A percentile compares a stretch with the other conserved stretches of the same genome.
phyloP scores from a whole-genome alignment of 192 early-diverging fungal species.

The Dissophora ornata region DNA sequence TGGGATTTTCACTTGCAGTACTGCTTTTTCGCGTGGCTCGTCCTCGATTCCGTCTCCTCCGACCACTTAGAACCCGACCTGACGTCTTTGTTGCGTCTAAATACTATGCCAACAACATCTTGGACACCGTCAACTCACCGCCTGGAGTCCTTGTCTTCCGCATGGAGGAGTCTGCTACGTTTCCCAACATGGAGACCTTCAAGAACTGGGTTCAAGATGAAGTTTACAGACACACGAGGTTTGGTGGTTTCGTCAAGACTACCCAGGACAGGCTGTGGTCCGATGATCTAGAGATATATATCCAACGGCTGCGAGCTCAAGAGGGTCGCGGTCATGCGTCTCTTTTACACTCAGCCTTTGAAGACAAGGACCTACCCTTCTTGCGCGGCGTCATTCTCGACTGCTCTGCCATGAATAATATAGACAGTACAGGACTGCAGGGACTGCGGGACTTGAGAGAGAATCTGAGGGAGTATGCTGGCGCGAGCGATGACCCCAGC shows the following conservation, averaged over 20 bases:
- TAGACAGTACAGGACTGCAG: conserved; percentile 85
- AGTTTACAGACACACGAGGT: conserved; percentile 26
- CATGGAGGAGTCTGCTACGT: conserved; percentile 68
- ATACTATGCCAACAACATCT: background rate
- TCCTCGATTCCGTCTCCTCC: conserved; percentile 60
- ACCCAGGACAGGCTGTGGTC: conserved; percentile 25
- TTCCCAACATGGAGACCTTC: conserved; percentile 73
- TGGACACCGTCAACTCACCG: conserved; percentile 43
- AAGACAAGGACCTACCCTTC: conserved; percentile 55
- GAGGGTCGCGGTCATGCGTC: background rate
- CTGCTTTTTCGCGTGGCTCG: conserved; percentile 80
- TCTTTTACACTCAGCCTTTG: background rate
- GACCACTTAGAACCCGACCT: conserved; percentile 26
- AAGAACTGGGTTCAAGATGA: conserved; percentile 54
- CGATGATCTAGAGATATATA: conserved; percentile 25
- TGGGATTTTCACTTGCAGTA: conserved; percentile 73
- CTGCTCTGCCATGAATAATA: conserved; percentile 74
- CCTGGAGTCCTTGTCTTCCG: conserved; percentile 75
- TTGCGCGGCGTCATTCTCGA: conserved; percentile 84
- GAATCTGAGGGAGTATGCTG: conserved; percentile 35
- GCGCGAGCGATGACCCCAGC: conserved; percentile 10
- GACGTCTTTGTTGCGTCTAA: conserved; percentile 15
- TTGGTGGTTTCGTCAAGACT: conserved; percentile 11
- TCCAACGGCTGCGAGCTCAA: conserved; percentile 46
- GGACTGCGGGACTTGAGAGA: conserved; percentile 65